Evolutionary conservation across 2,329 filamentous ascomycete genomes (phyloP).

Genomic region (Whalleya microplaca): DNA sequence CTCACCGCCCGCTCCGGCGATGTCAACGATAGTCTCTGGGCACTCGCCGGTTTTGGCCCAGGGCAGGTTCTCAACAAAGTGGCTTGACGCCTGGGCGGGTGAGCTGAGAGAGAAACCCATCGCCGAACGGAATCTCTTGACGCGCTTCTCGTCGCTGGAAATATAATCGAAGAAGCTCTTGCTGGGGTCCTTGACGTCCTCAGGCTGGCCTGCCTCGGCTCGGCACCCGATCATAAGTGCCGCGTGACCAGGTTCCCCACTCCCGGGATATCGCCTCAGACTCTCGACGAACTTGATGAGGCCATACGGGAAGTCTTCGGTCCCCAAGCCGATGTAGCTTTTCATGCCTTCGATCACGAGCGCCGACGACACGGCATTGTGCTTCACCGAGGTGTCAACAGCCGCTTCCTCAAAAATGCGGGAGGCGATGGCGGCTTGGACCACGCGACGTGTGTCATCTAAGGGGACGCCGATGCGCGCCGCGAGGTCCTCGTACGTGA

Average conservation of each 20-base stretch:
- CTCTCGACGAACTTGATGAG: constrained; percentile 24
- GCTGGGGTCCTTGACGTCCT: constrained; percentile 19
- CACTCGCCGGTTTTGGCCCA: constrained; percentile 26
- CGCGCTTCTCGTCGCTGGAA: constrained; percentile 26
- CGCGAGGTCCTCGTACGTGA: constrained; percentile 26
- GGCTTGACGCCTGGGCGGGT: constrained; percentile 20
- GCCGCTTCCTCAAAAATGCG: constrained; percentile 33
- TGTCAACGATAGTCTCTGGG: constrained; percentile 30
- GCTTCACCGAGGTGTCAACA: constrained; percentile 26
- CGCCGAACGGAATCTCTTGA: constrained; percentile 29
- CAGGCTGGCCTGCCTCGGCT: constrained; percentile 8
- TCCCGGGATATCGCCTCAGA: constrained; percentile 27
- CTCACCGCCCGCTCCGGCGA: constrained; percentile 33
- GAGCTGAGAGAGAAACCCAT: constrained; percentile 29
- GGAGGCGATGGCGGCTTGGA: constrained; percentile 31
- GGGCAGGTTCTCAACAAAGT: constrained; percentile 32
- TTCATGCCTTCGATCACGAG: constrained; percentile 20
- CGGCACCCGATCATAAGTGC: constrained; percentile 25
- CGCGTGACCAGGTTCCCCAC: constrained; percentile 32
- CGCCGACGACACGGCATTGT: constrained; percentile 29
- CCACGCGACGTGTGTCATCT: constrained; percentile 29
- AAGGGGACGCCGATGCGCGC: constrained; percentile 20
- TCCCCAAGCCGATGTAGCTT: constrained; percentile 23
- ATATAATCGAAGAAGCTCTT: constrained; percentile 32
- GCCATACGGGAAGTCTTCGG: constrained; percentile 26